Base-by-base conservation (phyloP, 805 yeast species). In the Wickerhamomyces ciferrii region DNA sequence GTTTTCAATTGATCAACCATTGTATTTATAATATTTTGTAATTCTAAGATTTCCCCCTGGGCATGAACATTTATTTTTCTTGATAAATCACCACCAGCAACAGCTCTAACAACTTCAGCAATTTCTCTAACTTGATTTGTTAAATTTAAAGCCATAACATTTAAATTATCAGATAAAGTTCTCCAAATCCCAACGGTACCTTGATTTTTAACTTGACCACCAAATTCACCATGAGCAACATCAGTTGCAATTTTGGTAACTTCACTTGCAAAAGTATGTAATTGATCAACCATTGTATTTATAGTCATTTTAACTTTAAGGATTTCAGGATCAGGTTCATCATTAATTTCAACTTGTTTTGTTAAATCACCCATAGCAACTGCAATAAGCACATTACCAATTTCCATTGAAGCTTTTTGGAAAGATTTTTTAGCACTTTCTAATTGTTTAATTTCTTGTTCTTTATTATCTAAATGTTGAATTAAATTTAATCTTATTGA, bases 111-210 rank as follows among this genome's bases (percentile, higher is more conserved):
- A 48, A 88, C 96, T 13, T 90, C 86, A 5, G 95, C 96, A 55
- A 88, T 88, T 17, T 89, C 81, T 66, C 96, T 76, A 54, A 88
- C 96, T 67, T 88, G 96, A 50, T 86, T 87, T 0, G 96, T 88
- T 54, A 88, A 74, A 61, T 88, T 88, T 35, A 82, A 71, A 6
- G 96, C 96, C 96, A 88, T 88, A 46, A 85, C 85, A 61, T 88
- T 88, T 54, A 88, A 89, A 55, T 87, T 87, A 58, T 86, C 91
- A 21, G 90, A 84, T 49, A 88, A 76, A 25, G 85, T 81, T 59
- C 88, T 79, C 96, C 96, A 88, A 43, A 86, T 84, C 18, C 96
- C 96, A 9, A 83, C 87, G 1, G 91, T 80, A n/a, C 91, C 92
- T 44, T 81, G 83, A 51, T 83, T 83, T 51, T 83, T 85, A 37